Evolutionary conservation across 2,329 filamentous ascomycete genomes (phyloP), one percentile per base, ranked within the genome.

Genomic region (Ophiostoma piceae): DNA sequence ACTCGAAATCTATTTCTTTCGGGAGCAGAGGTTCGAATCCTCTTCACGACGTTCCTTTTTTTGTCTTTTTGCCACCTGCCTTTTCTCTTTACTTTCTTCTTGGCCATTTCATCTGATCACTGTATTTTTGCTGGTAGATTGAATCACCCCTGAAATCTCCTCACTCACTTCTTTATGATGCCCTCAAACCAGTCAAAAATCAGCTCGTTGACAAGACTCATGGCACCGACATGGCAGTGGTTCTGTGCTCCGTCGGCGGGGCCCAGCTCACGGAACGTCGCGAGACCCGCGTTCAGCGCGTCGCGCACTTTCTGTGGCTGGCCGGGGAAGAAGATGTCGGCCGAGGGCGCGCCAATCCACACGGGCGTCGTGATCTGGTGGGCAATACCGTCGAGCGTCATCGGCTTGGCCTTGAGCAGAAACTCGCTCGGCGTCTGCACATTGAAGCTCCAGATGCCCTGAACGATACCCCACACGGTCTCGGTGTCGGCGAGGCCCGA

Each of bases 401-500:
- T 71, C 26, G 70, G 57, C 47, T 66, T 39, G n/a, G 67, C 16
- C 22, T 37, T 37, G 41, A 19, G 66, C 32, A 72, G 37, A 57
- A 70, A 72, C 64, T 68, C 67, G 22, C 67, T 68, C 11, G 67
- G 47, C 16, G 67, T 68, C 29, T 57, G 68, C 7, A 74, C 75
- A n/a, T 77, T 72, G 71, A 79, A 79, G 2, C 77, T 73, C 77
- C 77, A 80, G 1, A 79, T 68, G 4, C 78, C 78, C 69, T 80
- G 78, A 51, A 77, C 73, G 26, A 79, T 68, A 67, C 71, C 74
- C 78, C 79, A 80, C 37, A 75, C 72, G 3, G 68, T 66, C 32
- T 67, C 68, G 2, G 70, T 66, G 12, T 57, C 51, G 26, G 60
- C 68, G 14, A 41, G n/a, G 12, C 64, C 64, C n/a, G 47, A 54